These are phyloP conservation scores for Cryptococcus deneoformans DNA, from an alignment of 1,284 basidiomycete genomes.

Conservation along the genomic window DNA sequence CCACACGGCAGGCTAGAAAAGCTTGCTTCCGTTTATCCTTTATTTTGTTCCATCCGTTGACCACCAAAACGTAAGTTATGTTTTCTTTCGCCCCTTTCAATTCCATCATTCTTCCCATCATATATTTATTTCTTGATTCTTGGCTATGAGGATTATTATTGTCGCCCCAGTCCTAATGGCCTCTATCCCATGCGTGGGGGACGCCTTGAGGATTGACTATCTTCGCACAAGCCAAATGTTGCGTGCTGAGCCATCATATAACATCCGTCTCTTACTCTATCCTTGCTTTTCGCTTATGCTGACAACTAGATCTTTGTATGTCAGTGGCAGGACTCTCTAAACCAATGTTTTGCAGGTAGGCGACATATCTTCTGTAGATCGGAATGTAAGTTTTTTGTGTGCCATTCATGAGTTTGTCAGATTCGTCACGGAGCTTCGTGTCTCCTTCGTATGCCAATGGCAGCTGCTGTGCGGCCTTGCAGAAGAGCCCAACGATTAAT, in stretches of 20 bases:
- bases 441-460: too few relatives aligned
- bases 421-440: too few relatives aligned
- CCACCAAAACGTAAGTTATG: not conserved
- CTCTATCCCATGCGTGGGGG: conserved; percentile 35
- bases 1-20: too few relatives aligned
- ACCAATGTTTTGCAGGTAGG: too few relatives aligned
- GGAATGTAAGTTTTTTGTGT: not conserved
- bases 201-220: conserved; percentile 42
- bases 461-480: not conserved
- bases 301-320: not conserved
- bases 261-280: not conserved
- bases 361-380: not conserved
- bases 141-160: conserved; percentile 37
- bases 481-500: conserved; percentile 38
- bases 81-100: not conserved
- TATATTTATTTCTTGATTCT: not conserved
- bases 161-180: conserved; percentile 49
- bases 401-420: not conserved
- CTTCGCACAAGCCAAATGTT: conserved; percentile 39
- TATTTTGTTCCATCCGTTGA: not conserved
- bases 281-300: not conserved
- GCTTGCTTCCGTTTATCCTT: not conserved
- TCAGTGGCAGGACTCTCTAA: too few relatives aligned
- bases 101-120: not conserved
- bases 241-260: conserved; percentile 32